These are phyloP conservation scores for Solanum peruvianum DNA, from an alignment of 257 asterid species.

Conservation along the genomic window DNA sequence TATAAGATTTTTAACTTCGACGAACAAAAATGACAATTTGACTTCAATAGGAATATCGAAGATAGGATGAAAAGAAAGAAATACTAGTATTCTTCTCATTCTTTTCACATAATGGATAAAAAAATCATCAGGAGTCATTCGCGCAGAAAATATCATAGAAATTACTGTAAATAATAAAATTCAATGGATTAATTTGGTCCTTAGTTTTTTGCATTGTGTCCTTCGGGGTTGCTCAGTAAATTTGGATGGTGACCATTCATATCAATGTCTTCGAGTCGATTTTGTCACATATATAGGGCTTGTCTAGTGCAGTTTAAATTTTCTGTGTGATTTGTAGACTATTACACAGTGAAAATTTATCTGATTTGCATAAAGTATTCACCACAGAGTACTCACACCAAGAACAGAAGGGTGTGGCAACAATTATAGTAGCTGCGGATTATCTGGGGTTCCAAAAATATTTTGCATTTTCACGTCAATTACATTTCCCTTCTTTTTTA, in stretches of 20 bases:
- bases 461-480: background rate
- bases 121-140: background rate
- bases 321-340: background rate
- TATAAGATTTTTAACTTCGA: too few relatives aligned
- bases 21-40: rapidly evolving
- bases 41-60: background rate
- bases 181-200: background rate
- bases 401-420: background rate
- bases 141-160: background rate
- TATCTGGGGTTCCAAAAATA: background rate
- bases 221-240: too few relatives aligned
- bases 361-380: background rate
- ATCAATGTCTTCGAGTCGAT: background rate
- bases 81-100: background rate
- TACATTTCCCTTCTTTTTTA: background rate
- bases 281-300: background rate
- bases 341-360: too few relatives aligned
- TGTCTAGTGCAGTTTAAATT: background rate
- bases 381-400: background rate
- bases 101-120: background rate
- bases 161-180: background rate
- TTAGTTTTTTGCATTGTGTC: background rate
- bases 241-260: too few relatives aligned
- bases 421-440: background rate
- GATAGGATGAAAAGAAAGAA: background rate